Conservation (phyloP, 2,329 filamentous ascomycete species). For the Curvularia spicifera region DNA sequence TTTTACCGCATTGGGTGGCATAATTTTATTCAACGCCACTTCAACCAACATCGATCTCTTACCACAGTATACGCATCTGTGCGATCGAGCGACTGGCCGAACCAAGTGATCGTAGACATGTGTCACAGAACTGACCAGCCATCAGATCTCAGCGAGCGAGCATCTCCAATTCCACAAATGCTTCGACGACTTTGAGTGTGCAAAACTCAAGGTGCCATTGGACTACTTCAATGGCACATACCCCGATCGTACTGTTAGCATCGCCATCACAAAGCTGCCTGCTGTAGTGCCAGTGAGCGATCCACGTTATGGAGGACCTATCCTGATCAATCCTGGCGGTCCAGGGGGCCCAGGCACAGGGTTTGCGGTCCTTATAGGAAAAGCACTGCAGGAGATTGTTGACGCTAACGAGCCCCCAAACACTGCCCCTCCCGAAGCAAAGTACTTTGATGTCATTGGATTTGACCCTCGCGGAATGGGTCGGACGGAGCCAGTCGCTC, state of each 20-base stretch:
- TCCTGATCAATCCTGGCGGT: conserved; percentile 55
- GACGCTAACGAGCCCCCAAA: conserved; percentile 30
- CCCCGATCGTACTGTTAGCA: conserved; percentile 35
- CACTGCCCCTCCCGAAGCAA: conserved; percentile 28
- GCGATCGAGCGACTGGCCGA: background rate
- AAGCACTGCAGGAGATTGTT: conserved; percentile 36
- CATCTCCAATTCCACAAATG: conserved; percentile 42
- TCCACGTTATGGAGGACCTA: conserved; percentile 50
- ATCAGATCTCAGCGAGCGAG: conserved; percentile 35
- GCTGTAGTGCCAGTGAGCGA: conserved; percentile 46
- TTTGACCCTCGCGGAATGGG: conserved; percentile 55
- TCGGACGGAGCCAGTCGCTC: conserved; percentile 42
- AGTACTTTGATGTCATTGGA: conserved; percentile 53
- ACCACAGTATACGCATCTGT: background rate
- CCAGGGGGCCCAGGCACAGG: conserved; percentile 52
- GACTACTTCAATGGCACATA: conserved; percentile 49
- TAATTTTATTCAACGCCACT: background rate
- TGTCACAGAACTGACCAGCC: conserved; percentile 20
- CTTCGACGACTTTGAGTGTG: conserved; percentile 42
- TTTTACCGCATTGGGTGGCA: conserved; percentile 3
- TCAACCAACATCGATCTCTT: background rate
- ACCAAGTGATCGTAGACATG: background rate
- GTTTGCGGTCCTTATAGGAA: conserved; percentile 35
- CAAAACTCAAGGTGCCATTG: conserved; percentile 45
- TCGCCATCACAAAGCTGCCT: conserved; percentile 43